Conservation (phyloP, 768 basidiomycete genomes). For the Lentinula detonsa region DNA sequence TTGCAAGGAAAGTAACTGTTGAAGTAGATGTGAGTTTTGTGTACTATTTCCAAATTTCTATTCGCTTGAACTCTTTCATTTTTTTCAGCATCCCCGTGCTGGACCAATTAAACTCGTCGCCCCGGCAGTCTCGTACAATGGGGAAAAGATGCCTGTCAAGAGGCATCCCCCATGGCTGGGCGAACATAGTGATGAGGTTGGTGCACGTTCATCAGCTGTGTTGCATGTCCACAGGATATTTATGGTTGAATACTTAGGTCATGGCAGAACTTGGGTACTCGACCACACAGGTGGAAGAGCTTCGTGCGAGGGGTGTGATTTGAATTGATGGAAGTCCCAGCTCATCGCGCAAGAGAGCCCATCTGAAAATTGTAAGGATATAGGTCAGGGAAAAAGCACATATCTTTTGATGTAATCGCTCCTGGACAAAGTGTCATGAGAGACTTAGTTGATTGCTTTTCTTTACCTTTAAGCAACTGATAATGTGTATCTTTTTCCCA, state of each 20-base stretch:
- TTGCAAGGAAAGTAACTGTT: slow-evolving; percentile 67
- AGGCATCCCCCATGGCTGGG: slow-evolving; percentile 85
- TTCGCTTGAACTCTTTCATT: slow-evolving; percentile 13
- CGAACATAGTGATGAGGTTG: slow-evolving; percentile 75
- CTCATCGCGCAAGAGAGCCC: no score
- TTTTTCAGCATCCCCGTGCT: slow-evolving; percentile 61
- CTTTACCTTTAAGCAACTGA: no score
- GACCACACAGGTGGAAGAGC: not conserved
- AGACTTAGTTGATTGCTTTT: no score
- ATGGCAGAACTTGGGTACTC: not conserved
- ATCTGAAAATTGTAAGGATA: no score
- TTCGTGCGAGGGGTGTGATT: not conserved
- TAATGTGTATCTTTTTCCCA: not conserved
- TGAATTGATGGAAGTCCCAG: not conserved
- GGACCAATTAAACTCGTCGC: slow-evolving; percentile 76
- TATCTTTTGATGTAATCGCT: no score
- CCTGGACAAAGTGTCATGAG: no score
- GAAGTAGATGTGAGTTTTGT: slow-evolving; percentile 65
- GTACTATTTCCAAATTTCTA: slow-evolving; percentile 11
- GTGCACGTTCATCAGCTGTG: slow-evolving; percentile 1
- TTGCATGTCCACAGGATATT: not conserved
- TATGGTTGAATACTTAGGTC: not conserved
- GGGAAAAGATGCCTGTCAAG: slow-evolving; percentile 65
- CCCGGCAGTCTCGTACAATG: slow-evolving; percentile 79
- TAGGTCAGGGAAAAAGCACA: no score